These are phyloP conservation scores for Fomitiporia mediterranea DNA, from an alignment of 1,284 basidiomycete genomes.

Conservation along the genomic window DNA sequence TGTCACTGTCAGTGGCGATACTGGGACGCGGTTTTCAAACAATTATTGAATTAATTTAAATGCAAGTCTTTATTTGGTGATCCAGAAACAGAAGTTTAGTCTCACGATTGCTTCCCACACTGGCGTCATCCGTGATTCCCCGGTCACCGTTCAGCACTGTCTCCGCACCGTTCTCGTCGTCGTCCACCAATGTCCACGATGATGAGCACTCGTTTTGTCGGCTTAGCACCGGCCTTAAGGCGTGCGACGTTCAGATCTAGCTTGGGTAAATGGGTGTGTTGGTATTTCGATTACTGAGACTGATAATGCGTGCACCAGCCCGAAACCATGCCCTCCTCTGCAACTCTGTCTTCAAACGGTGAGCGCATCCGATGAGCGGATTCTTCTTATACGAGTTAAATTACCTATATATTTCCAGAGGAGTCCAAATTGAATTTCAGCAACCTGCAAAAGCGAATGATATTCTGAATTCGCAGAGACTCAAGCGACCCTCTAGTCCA, in stretches of 20 bases:
- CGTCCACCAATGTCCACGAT: constrained; percentile 27
- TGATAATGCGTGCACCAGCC: constrained; percentile 28
- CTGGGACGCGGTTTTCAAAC: no score
- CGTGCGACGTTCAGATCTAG: constrained; percentile 45
- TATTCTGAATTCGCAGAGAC: constrained; percentile 84
- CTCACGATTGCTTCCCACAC: background rate
- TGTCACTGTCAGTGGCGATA: no score
- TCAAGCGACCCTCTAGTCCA: constrained; percentile 82
- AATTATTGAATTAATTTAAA: no score
- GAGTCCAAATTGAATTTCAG: constrained; percentile 60
- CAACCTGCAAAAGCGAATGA: constrained; percentile 53
- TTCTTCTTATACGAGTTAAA: background rate
- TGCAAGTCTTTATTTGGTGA: no score
- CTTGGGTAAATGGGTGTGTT: constrained; percentile 40
- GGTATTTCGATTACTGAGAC: background rate
- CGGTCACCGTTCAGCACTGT: constrained; percentile 16
- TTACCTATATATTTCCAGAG: constrained; percentile 30
- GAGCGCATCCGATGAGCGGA: constrained; percentile 19
- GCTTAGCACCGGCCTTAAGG: constrained; percentile 50
- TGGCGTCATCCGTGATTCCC: constrained; percentile 25
- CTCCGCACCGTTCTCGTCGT: constrained; percentile 7
- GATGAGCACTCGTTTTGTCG: constrained; percentile 47
- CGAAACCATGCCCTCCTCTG: constrained; percentile 42
- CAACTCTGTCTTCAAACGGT: constrained; percentile 46
- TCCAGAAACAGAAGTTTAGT: background rate